Conservation (phyloP, 495 filamentous ascomycete species). For the Amniculicola lignicola region DNA sequence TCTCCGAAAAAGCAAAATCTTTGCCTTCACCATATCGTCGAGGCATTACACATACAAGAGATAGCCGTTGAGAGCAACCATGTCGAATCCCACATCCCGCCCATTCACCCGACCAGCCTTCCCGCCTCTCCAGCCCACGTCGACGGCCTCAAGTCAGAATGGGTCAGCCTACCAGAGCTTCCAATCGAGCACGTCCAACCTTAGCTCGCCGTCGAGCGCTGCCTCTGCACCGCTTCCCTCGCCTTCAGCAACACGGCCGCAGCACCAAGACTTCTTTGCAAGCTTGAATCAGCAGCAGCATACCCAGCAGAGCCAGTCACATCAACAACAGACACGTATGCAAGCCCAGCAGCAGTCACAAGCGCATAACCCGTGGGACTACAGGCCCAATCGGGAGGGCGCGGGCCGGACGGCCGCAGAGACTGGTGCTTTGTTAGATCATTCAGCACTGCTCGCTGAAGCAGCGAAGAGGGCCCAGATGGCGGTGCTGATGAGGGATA, state of each 20-base stretch:
- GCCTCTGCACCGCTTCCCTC: slow-evolving; percentile 40
- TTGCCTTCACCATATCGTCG: too few relatives aligned
- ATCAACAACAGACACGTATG: slow-evolving; percentile 9
- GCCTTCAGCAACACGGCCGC: slow-evolving; percentile 34
- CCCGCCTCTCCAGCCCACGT: slow-evolving; percentile 19
- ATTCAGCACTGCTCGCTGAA: slow-evolving; percentile 88
- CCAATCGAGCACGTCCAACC: slow-evolving; percentile 36
- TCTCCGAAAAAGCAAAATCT: too few relatives aligned
- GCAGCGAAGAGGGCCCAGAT: slow-evolving; percentile 91
- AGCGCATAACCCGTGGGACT: slow-evolving; percentile 1
- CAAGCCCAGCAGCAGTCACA: not conserved
- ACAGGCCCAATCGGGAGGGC: slow-evolving; percentile 22
- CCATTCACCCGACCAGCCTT: slow-evolving; percentile 23
- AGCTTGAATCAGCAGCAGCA: slow-evolving; percentile 27
- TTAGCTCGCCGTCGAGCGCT: slow-evolving; percentile 26
- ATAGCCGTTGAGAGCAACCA: too few relatives aligned
- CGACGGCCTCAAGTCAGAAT: slow-evolving; percentile 17
- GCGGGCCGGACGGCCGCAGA: slow-evolving; percentile 43
- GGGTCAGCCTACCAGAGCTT: slow-evolving; percentile 38
- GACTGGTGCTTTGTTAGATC: slow-evolving; percentile 63
- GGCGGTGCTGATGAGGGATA: slow-evolving; percentile 77
- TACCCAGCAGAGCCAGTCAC: slow-evolving; percentile 16
- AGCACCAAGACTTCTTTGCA: slow-evolving; percentile 30
- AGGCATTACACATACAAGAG: too few relatives aligned
- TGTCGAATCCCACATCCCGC: too few relatives aligned